Evolutionary conservation across 345 rosid species (phyloP), one percentile per base, ranked within the genome.

Genomic region (Pelargonium nanum): DNA sequence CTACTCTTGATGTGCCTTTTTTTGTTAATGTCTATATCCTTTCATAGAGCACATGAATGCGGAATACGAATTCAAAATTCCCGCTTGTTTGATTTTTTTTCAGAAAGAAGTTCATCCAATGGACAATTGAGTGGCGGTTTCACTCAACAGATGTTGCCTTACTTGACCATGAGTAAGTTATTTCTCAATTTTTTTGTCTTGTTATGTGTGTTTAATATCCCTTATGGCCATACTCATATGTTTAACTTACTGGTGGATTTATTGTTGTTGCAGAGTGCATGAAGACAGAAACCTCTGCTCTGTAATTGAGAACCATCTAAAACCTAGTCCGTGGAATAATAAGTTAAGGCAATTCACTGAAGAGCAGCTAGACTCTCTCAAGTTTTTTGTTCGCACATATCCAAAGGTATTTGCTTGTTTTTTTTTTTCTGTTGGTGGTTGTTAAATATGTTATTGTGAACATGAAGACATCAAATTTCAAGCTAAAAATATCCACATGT

Each of bases 61-160:
- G 6, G 45, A 34, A 34, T 34, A 34, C 12, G 4, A 10, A 34
- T 5, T 34, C 6, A 34, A 1, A 34, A 15, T 34, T 34, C 45
- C 45, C 12, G 45, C 12, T 34, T 34, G 45, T 34, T 64, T 20
- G 65, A 1, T 24, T 70, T 68, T 75, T 19, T 60, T 63, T 59
- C 74, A 88, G 96, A 84, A 81, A 26, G 57, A 85, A 80, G 55
- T 68, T 64, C 44, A 93, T 89, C 69, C 71, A 79, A 2, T 93
- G 99, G 97, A 93, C 99, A 12, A 74, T 92, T 45, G 96, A 85
- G 69, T 92, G 97, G 99, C 82, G 80, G 60, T 93, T 93, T 73
- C 88, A 84, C 72, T 78, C 88, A 22, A 65, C 87, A 16, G 81
- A 78, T 81, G 82, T 83, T 61, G 78, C 80, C 68, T 54, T 84